Base-by-base conservation (phyloP, 805 yeast species). In the Metschnikowia noctiluminum region DNA sequence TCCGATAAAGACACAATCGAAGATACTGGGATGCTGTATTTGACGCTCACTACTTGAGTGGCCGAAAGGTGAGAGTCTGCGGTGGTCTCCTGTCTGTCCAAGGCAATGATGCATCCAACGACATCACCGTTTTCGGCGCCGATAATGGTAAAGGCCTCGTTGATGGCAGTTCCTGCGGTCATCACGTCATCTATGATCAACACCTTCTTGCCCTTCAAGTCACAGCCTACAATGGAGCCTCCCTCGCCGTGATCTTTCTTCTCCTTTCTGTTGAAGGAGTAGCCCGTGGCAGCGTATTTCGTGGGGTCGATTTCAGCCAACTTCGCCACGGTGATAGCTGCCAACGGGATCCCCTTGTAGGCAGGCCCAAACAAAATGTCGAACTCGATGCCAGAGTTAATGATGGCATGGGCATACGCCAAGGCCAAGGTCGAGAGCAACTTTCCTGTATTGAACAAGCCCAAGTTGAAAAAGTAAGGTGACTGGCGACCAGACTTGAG, bases 171-270 rank as follows among this genome's bases (percentile, higher is more conserved):
- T 37, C 99, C 99, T 1, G 98, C 98, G 51, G 98, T 92, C 84
- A 92, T 91, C 38, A 94, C 97, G 62, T 92, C 99, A 68, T 94
- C 99, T 53, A 92, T 89, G 60, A 94, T 88, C 60, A 94, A 73
- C 26, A 92, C 81, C 52, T 78, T 78, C 67, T 91, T 86, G 42
- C 79, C 87, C 52, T 78, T 77, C 59, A 92, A 78, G 6, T 81
- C 68, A 40, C 87, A 82, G 35, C 99, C 99, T 38, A 94, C 98
- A 59, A 92, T 87, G 49, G 80, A 80, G 12, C 99, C 99, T 57
- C 98, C 99, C 73, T 92, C 99, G 48, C 99, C 99, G 64, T 92
- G 99, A 64, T 91, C 97, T 71, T 92, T 92, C 75, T 87, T 86
- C 69, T 90, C 97, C 72, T 92, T 94, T 69, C 99, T 84, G 77